Evolutionary conservation across 2,329 filamentous ascomycete genomes (phyloP).

Genomic region (Penicillium occitanis): DNA sequence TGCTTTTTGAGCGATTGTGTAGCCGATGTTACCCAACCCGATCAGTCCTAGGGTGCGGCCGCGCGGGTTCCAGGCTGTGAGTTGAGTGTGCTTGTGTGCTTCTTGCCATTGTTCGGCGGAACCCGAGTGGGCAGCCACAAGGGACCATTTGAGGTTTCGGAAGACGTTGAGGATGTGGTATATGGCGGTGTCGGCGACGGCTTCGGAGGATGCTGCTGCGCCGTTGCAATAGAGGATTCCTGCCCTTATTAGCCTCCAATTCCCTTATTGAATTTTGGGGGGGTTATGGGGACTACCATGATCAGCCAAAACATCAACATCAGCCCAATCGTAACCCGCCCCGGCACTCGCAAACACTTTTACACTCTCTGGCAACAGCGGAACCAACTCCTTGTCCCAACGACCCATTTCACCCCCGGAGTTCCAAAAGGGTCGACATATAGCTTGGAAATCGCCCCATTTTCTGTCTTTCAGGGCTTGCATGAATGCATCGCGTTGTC

Average conservation of each 20-base stretch:
- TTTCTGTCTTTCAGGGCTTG: conserved; percentile 39
- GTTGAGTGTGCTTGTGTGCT: conserved; percentile 28
- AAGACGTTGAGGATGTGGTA: conserved; percentile 51
- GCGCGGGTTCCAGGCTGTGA: conserved; percentile 50
- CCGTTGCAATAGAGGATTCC: conserved; percentile 48
- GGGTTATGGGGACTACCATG: conserved; percentile 20
- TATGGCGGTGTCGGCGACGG: conserved; percentile 46
- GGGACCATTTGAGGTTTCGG: conserved; percentile 52
- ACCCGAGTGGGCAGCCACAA: conserved; percentile 49
- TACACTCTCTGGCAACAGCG: conserved; percentile 55
- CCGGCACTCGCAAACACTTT: conserved; percentile 65
- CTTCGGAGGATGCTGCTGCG: conserved; percentile 45
- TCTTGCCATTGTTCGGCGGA: conserved; percentile 28
- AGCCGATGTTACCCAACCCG: conserved; percentile 53
- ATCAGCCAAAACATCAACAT: conserved; percentile 51
- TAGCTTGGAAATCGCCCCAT: conserved; percentile 43
- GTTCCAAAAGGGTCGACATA: conserved; percentile 61
- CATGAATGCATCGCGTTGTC: conserved; percentile 38
- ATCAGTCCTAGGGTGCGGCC: conserved; percentile 54
- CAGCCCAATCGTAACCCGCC: conserved; percentile 67
- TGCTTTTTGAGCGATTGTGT: conserved; percentile 50
- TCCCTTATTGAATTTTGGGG: too few species aligned
- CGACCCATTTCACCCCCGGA: conserved; percentile 66
- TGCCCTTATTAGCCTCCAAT: too few species aligned
- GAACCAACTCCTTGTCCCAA: conserved; percentile 62